A percentile compares a stretch with the other conserved stretches of the same genome.
phyloP scores from a whole-genome alignment of 305 asterid species.

The Fraxinus nigra region DNA sequence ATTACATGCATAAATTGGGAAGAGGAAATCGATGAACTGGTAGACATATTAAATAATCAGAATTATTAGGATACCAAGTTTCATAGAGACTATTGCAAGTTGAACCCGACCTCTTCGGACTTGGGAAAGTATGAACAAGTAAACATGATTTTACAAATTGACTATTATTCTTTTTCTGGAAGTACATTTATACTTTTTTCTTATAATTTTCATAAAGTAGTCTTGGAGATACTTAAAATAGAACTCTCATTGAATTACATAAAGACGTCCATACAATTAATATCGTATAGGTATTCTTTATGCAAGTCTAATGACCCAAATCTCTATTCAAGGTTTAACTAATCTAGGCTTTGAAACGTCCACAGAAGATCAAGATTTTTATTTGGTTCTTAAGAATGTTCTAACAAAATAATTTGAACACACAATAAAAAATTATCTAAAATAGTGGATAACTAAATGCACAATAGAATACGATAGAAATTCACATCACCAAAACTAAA shows the following conservation, averaged over 20 bases:
- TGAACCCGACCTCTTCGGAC: constrained; percentile 9
- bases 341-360: not conserved
- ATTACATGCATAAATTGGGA: constrained; percentile 16
- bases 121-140: not conserved
- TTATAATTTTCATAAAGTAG: not conserved
- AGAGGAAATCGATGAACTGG: not conserved
- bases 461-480: not conserved
- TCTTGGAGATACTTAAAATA: not conserved
- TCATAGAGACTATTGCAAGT: constrained; percentile 14
- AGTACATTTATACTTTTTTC: not conserved
- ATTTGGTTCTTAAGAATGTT: not conserved
- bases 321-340: not conserved
- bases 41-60: constrained; percentile 3
- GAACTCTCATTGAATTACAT: not conserved
- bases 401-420: not conserved
- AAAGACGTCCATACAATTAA: not conserved
- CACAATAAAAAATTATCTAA: not conserved
- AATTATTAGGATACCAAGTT: constrained; percentile 12
- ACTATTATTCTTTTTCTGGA: not conserved
- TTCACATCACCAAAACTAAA: not conserved
- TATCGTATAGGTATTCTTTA: not conserved
- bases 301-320: not conserved
- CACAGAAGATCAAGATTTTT: not conserved
- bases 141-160: not conserved
- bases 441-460: not conserved